A percentile compares a stretch with the other conserved stretches of the same genome.
These are phyloP conservation scores for Albifimbria verrucaria DNA, from an alignment of 2,329 filamentous ascomycete genomes.

Conservation along the genomic window DNA sequence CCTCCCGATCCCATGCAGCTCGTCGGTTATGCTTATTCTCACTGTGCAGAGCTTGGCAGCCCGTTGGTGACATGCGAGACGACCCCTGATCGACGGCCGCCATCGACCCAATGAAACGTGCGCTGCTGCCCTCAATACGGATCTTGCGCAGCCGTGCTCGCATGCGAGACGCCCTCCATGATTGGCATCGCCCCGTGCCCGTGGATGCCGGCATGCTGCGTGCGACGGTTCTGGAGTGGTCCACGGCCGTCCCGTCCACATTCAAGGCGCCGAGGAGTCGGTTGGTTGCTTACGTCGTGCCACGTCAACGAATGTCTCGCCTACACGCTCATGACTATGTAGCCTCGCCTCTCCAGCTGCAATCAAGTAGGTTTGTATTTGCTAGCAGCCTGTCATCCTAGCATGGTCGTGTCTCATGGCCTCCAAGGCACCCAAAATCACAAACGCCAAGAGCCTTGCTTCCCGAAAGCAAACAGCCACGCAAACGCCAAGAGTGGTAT, in stretches of 20 bases:
- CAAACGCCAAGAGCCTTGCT: background rate
- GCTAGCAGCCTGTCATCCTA: background rate
- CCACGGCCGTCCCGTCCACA: no score
- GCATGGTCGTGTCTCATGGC: background rate
- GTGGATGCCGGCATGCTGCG: no score
- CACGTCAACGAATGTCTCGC: background rate
- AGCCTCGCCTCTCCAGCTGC: no score
- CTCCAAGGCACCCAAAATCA: background rate
- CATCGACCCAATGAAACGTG: background rate
- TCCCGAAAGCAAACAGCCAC: background rate
- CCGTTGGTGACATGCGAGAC: background rate
- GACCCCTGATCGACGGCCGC: background rate
- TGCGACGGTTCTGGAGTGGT: no score
- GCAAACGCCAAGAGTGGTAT: background rate
- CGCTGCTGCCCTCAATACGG: no score
- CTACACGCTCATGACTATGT: background rate
- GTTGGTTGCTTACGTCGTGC: background rate
- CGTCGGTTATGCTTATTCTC: background rate
- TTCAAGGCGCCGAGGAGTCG: no score
- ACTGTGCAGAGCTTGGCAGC: background rate
- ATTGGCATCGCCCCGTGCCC: no score
- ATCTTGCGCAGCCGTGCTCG: no score
- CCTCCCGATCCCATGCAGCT: background rate
- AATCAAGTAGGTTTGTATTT: no score
- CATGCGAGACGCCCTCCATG: no score